Percentiles rank a stretch among this genome's conserved stretches.
Evolutionary conservation across 345 rosid species (phyloP).

Genomic region (Lenwebbia sp.): DNA sequence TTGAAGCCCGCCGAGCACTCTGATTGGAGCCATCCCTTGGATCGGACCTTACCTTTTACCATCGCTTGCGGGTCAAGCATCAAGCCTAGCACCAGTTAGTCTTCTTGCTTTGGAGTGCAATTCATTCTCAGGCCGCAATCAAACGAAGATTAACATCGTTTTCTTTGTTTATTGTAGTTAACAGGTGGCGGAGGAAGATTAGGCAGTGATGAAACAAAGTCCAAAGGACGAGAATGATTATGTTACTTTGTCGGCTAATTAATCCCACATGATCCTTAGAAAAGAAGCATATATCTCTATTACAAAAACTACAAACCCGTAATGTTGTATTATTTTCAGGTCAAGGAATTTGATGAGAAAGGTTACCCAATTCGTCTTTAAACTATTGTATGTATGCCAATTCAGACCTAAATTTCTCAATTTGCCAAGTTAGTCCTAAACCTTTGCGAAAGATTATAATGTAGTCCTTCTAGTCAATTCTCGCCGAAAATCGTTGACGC

Average conservation of each 20-base stretch:
- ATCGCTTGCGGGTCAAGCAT: neutral
- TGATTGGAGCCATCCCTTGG: neutral
- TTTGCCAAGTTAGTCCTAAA: neutral
- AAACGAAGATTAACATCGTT: no score
- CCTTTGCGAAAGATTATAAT: neutral
- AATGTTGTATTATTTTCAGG: neutral
- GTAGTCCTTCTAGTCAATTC: neutral
- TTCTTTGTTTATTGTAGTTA: no score
- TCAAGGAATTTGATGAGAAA: neutral
- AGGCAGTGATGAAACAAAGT: neutral
- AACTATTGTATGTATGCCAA: no score
- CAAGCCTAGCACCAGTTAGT: neutral
- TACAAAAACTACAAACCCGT: neutral
- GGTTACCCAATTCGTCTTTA: neutral
- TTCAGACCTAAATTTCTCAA: no score
- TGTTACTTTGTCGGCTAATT: neutral
- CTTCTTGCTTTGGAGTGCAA: no score
- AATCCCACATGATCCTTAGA: neutral
- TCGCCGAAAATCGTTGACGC: fast-evolving
- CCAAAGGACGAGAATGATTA: neutral
- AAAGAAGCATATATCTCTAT: neutral
- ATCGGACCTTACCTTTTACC: neutral
- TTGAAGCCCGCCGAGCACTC: neutral
- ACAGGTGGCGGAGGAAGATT: neutral
- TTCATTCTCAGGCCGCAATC: no score